Evolutionary conservation across 2,329 filamentous ascomycete species (phyloP).

Genomic region (Arthrobotrys conoides): DNA sequence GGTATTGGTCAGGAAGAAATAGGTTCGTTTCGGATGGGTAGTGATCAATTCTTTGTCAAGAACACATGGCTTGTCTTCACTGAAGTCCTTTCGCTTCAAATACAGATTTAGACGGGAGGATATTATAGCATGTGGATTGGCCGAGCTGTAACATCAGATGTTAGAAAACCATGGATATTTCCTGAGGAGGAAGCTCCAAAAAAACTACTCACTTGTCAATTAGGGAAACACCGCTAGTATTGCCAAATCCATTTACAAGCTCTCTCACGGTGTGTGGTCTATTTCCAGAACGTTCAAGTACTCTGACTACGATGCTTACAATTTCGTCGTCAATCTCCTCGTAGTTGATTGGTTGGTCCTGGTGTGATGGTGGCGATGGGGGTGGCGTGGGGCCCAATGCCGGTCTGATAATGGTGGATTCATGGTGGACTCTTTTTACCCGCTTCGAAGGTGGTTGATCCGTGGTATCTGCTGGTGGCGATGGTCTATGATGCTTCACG

Average conservation of each 20-base stretch:
- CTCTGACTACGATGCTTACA: conserved; percentile 88
- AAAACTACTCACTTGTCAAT: conserved; percentile 85
- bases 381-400: conserved; percentile 78
- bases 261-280: conserved; percentile 95
- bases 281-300: conserved; percentile 90
- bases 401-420: conserved; percentile 66
- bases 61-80: conserved; percentile 82
- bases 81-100: conserved; percentile 85
- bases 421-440: conserved; percentile 66
- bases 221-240: conserved; percentile 65
- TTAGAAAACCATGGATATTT: conserved; percentile 62
- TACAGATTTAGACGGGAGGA: conserved; percentile 91
- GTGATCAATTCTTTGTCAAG: conserved; percentile 92
- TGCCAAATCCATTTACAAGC: conserved; percentile 72
- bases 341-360: conserved; percentile 75
- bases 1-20: conserved; percentile 94
- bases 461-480: conserved; percentile 76
- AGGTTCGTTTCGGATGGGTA: conserved; percentile 92
- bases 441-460: conserved; percentile 73
- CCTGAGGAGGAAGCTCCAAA: conserved; percentile 60
- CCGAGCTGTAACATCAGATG: conserved; percentile 76
- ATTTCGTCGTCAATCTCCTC: conserved; percentile 94
- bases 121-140: conserved; percentile 94
- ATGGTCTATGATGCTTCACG: conserved; percentile 73
- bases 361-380: conserved; percentile 74